Base-by-base conservation (phyloP, 352 stramenopile species). In the Phytophthora capsici region DNA sequence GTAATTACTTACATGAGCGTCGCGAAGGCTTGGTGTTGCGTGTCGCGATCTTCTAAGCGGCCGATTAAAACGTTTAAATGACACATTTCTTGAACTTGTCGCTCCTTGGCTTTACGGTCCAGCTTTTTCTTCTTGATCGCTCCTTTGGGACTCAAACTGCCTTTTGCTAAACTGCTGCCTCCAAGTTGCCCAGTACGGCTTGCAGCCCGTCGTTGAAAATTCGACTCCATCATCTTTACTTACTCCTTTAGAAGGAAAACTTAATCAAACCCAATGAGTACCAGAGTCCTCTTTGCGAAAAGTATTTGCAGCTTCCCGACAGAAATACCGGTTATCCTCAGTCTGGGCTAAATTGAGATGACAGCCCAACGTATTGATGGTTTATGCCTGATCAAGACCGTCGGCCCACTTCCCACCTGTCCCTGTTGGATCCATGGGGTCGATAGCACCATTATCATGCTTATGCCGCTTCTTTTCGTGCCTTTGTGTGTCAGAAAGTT, bases 41-140 rank as follows among this genome's bases (percentile, higher is more conserved):
- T 91, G 41, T 91, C 83, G 16, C 76, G 74, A 37, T 91, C 80
- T 56, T 91, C 80, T 5, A 91, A 65, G 12, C 78, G 82, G 6
- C 77, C 73, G n/a, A 91, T 80, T 50, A 71, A 48, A 20, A 71
- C 54, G 41, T 75, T 86, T 4, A 90, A 57, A 19, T 77, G 75
- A 7, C 36, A 68, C 26, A 89, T 69, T 20, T 66, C 71, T 17
- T 75, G 58, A 3, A 47, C n/a, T 20, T 73, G 43, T 34, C 56
- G 66, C 25, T 88, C 80, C 32, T 80, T 80, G 2, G 63, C 51
- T 57, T 88, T 88, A 26, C 68, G 71, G 43, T 75, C 61, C n/a
- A 75, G 57, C 44, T 85, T 85, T 28, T 63, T 78, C 49, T 69
- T 71, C 57, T 82, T 84, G 25, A 76, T 68, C 8, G 46, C 69